Evolutionary conservation across 371 early-diverging fungal species (phyloP), one percentile per base, ranked within the genome.

Genomic region (Basidiobolus meristosporus): DNA sequence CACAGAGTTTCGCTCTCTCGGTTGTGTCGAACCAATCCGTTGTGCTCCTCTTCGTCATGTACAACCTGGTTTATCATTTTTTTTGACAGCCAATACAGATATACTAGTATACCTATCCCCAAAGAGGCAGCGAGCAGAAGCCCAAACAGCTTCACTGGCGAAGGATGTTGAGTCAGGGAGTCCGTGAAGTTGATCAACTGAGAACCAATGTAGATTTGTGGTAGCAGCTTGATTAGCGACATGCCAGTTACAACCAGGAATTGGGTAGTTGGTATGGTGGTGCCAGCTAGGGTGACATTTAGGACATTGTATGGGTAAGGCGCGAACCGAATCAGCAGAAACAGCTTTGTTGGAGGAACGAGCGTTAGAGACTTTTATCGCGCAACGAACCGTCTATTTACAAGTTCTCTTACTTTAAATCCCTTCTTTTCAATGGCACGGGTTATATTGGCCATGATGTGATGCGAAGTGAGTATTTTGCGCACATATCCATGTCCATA

Each of bases 261-360:
- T 4, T 59, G 51, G 7, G 29, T 14, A 12, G 77, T 44, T 6
- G 73, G 46, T 14, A 84, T 65, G 2, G 38, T 17, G 2, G 81
- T 77, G 0, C 70, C 60, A 16, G 76, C 62, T 42, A 81, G 63
- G 5, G 79, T 45, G 0, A 74, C 65, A 41, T 78, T 79, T 53
- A 78, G 56, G n/a, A 80, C 38, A 38, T 67, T 72, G 53, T 59
- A 79, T 15, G 85, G 85, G 50, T 82, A 84, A 1, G 85, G 85
- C 1, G 81, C 78, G 11, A 81, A 33, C 1, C 82, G 63, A 41
- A 80, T 73, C 23, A 84, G 44, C 3, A 74, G 46, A 38, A 77
- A 56, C 4, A 81, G 50, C 71, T 71, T 48, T 1, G 38, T 29
- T 4, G 9, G 29, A 14, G 19, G 23, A n/a, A n/a, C n/a, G n/a